phyloP scores from a whole-genome alignment of 73 alveolate species.

The Breviolum minutum region DNA sequence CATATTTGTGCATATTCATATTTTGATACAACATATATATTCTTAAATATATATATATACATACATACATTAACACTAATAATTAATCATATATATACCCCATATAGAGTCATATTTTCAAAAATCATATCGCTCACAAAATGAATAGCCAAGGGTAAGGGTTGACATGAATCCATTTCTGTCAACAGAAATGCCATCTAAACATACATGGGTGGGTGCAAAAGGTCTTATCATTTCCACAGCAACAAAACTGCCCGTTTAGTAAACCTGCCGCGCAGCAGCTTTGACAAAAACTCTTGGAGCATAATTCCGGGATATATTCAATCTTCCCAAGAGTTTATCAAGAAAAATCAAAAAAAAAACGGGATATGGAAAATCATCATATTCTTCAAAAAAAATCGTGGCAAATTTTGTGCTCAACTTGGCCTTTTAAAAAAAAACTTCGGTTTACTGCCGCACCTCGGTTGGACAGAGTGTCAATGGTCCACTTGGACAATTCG shows the following conservation, averaged over 20 bases:
- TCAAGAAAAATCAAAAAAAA: not conserved
- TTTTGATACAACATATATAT: no score
- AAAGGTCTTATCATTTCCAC: no score
- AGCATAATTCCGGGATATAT: not conserved
- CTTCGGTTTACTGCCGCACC: not conserved
- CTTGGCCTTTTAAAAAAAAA: not conserved
- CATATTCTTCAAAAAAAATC: no score
- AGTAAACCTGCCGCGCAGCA: no score
- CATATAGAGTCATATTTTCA: not conserved
- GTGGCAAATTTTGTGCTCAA: not conserved
- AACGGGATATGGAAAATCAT: not conserved
- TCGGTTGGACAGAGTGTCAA: constrained; percentile 62
- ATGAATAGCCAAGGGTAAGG: no score
- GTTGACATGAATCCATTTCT: no score
- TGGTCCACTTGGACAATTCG: constrained; percentile 48
- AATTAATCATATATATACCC: not conserved
- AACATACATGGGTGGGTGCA: no score
- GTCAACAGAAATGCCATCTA: no score
- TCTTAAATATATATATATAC: not conserved
- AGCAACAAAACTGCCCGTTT: no score
- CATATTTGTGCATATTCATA: not conserved
- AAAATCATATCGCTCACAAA: no score
- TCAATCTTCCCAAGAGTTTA: not conserved
- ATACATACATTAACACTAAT: not conserved
- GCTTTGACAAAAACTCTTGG: no score